These are phyloP conservation scores for Eutrema heterophyllum DNA, from an alignment of 345 rosid genomes.

Conservation along the genomic window DNA sequence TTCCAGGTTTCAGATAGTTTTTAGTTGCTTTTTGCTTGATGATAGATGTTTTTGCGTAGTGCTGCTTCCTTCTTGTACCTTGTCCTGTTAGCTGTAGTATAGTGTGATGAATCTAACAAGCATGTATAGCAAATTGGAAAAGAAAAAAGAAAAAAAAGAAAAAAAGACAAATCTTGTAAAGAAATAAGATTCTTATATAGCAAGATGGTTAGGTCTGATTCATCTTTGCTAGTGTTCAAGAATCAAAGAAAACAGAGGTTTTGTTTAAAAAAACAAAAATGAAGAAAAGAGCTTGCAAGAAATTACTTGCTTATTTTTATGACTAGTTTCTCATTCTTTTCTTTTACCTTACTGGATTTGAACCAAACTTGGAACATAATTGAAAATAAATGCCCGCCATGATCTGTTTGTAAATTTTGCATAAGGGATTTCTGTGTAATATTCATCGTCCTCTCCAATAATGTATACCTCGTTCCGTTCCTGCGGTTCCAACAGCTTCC, in stretches of 20 bases:
- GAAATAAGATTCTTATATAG: neutral
- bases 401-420: neutral
- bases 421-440: neutral
- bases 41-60: neutral
- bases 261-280: neutral
- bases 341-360: neutral
- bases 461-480: neutral
- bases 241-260: neutral
- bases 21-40: neutral
- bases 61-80: neutral
- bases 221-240: neutral
- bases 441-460: neutral
- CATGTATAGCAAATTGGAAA: conserved; percentile 7
- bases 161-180: conserved; percentile 17
- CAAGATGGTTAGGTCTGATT: conserved; percentile 6
- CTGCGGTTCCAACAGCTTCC: neutral
- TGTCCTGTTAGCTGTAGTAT: conserved; percentile 2
- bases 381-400: neutral
- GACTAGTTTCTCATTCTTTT: neutral
- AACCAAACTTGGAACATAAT: neutral
- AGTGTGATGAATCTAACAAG: conserved; percentile 14
- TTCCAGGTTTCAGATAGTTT: conserved; percentile 16
- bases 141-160: neutral
- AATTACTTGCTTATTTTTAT: too few species aligned
- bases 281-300: neutral